These are phyloP conservation scores for Ophiognomonia clavigignenti-juglandacearum DNA, from an alignment of 2,329 filamentous ascomycete species.

Conservation along the genomic window DNA sequence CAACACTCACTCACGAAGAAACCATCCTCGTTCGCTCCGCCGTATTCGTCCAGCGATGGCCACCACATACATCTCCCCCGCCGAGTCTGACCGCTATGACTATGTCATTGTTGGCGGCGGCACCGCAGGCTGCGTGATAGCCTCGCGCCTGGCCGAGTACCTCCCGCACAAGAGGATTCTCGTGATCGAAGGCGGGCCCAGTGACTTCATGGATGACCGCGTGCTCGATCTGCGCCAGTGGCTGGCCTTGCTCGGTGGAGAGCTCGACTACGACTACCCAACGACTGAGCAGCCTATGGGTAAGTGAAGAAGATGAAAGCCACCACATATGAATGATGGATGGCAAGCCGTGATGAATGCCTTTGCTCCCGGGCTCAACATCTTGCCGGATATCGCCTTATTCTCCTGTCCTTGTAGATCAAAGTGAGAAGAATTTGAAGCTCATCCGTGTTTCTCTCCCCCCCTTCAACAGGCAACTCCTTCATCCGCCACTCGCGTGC, in stretches of 20 bases:
- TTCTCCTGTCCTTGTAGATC: too few species aligned
- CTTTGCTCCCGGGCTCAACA: neutral
- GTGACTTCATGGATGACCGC: conserved; percentile 82
- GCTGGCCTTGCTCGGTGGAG: conserved; percentile 77
- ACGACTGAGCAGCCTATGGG: conserved; percentile 84
- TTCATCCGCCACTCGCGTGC: conserved; percentile 88
- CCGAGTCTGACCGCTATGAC: conserved; percentile 67
- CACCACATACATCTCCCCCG: conserved; percentile 60
- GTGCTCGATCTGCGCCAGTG: conserved; percentile 85
- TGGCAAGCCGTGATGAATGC: neutral
- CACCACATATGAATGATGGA: neutral
- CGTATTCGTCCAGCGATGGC: conserved; percentile 50
- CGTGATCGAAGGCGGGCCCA: conserved; percentile 83
- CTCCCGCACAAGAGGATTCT: conserved; percentile 77
- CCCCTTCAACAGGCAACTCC: conserved; percentile 64
- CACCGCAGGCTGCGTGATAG: conserved; percentile 81
- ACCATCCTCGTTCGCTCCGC: neutral
- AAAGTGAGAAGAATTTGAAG: neutral
- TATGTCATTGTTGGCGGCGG: conserved; percentile 83
- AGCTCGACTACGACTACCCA: conserved; percentile 87
- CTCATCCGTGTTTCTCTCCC: conserved; percentile 5
- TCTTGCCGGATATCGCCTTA: too few species aligned
- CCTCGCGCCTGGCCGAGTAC: conserved; percentile 74
- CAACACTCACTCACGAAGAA: conserved; percentile 1
- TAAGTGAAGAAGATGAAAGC: conserved; percentile 26